A percentile compares a stretch with the other conserved stretches of the same genome.
phyloP scores from a whole-genome alignment of 1,284 basidiomycete genomes.

The Microbotryum silenes-acaulis region DNA sequence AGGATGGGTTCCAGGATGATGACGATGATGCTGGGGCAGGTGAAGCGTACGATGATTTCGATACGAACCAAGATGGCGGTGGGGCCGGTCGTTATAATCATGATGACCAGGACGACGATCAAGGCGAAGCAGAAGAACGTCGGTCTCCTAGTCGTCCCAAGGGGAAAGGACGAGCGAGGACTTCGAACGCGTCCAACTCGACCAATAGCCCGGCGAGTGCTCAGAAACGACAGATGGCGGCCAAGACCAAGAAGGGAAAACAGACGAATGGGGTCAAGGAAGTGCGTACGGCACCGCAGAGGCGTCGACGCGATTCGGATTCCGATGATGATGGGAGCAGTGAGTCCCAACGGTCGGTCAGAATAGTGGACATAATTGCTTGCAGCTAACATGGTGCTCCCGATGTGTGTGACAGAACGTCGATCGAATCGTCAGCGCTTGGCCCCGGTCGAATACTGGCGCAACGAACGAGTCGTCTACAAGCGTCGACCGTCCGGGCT shows the following conservation, averaged over 20 bases:
- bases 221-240: too few relatives aligned
- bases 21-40: conserved; percentile 37
- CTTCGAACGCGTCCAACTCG: conserved; percentile 6
- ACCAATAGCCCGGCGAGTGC: not conserved
- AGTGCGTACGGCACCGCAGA: conserved; percentile 7
- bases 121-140: conserved; percentile 40
- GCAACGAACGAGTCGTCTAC: conserved; percentile 82
- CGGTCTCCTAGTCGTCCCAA: conserved; percentile 11
- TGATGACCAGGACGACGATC: conserved; percentile 28
- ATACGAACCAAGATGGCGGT: conserved; percentile 12
- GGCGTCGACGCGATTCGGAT: conserved; percentile 12
- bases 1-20: conserved; percentile 32
- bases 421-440: conserved; percentile 64
- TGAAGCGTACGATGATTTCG: conserved; percentile 22
- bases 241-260: conserved; percentile 4
- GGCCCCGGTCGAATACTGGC: conserved; percentile 82
- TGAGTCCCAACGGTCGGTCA: conserved; percentile 2
- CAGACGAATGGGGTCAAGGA: conserved; percentile 5
- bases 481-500: conserved; percentile 54
- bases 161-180: conserved; percentile 13
- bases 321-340: conserved; percentile 14
- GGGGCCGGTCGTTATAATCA: conserved; percentile 11
- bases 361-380: too few relatives aligned
- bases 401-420: conserved; percentile 41
- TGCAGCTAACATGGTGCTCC: too few relatives aligned